These are phyloP conservation scores for Sporobolus alterniflorus DNA, from an alignment of 202 grass and related monocot species.

Conservation along the genomic window DNA sequence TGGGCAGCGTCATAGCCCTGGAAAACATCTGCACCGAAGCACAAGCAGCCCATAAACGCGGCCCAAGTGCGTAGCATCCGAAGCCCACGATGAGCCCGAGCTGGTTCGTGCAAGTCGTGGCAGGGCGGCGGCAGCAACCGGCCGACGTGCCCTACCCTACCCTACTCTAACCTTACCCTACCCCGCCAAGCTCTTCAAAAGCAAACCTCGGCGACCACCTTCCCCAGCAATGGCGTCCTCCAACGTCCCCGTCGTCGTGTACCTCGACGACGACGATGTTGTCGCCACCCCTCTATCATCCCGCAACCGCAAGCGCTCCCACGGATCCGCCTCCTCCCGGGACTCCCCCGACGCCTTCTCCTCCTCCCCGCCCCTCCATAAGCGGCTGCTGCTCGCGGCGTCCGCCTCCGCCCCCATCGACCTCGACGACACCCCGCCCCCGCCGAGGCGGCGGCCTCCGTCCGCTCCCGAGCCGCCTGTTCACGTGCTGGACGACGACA, in stretches of 20 bases:
- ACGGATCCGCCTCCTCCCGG: constrained; percentile 17
- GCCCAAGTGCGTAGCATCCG: too few relatives aligned
- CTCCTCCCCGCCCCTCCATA: constrained; percentile 22
- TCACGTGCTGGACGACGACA: constrained; percentile 35
- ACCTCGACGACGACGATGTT: constrained; percentile 53
- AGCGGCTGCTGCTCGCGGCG: neutral
- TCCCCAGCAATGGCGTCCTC: constrained; percentile 25
- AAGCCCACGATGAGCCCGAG: too few relatives aligned
- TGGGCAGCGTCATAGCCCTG: too few relatives aligned
- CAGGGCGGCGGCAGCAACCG: too few relatives aligned
- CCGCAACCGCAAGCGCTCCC: constrained; percentile 20
- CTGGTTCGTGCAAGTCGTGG: too few relatives aligned
- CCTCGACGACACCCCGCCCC: constrained; percentile 69
- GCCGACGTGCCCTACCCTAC: too few relatives aligned
- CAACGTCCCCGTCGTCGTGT: neutral
- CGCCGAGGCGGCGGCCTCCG: constrained; percentile 36
- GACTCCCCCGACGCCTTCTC: constrained; percentile 44
- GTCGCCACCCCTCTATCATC: constrained; percentile 2
- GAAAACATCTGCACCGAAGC: too few relatives aligned
- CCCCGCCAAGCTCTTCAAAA: constrained; percentile 37
- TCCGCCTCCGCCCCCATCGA: constrained; percentile 35
- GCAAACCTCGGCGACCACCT: neutral
- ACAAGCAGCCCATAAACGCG: too few relatives aligned
- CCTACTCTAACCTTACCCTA: too few relatives aligned
- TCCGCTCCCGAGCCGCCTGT: neutral